A percentile compares a stretch with the other conserved stretches of the same genome.
Evolutionary conservation across 2,329 filamentous ascomycete species (phyloP).

Genomic region (Beauveria sp.): DNA sequence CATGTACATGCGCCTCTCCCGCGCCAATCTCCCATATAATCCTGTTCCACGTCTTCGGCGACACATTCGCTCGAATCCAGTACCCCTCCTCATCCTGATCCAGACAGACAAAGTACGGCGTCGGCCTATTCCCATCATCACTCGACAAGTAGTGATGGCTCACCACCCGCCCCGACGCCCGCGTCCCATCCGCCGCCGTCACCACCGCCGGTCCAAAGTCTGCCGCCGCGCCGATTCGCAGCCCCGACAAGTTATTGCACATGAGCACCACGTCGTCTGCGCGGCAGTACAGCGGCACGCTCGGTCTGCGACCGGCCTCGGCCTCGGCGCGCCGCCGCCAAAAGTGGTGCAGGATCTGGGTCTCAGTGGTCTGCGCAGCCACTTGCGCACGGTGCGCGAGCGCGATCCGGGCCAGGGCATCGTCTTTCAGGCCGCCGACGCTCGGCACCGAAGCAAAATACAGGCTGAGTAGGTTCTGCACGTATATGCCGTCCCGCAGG

Average conservation of each 20-base stretch:
- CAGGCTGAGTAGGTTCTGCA: background rate
- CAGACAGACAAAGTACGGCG: background rate
- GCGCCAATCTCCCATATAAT: background rate
- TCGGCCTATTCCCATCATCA: background rate
- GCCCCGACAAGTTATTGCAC: conserved; percentile 2
- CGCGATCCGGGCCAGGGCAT: background rate
- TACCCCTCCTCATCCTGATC: background rate
- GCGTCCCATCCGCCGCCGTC: background rate
- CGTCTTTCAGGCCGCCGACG: background rate
- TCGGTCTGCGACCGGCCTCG: background rate
- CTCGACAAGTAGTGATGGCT: background rate
- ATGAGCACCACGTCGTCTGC: background rate
- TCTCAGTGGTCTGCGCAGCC: background rate
- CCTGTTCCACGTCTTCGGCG: background rate
- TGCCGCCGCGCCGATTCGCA: background rate
- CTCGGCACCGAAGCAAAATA: background rate
- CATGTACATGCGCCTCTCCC: too few species aligned
- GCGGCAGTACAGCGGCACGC: background rate
- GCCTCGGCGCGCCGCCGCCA: background rate
- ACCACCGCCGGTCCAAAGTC: background rate
- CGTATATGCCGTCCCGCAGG: background rate
- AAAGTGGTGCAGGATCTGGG: background rate
- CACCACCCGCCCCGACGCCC: background rate
- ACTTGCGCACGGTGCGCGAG: background rate
- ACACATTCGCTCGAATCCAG: background rate